Evolutionary conservation across 164 flowering plant species (phyloP).

Genomic region (Magnolia changhungtana): DNA sequence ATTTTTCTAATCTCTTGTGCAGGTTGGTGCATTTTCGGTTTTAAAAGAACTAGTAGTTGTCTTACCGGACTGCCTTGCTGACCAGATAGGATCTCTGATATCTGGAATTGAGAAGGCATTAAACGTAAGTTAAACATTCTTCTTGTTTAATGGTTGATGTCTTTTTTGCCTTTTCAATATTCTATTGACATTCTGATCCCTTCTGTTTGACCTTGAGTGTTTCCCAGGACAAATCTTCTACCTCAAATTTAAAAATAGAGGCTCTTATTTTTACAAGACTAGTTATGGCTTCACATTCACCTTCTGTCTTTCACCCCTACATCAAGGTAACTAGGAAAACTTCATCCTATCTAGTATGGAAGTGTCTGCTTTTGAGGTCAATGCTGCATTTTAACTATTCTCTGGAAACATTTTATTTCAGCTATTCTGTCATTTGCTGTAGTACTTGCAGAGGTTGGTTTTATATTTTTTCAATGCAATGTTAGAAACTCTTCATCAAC

Average conservation of each 20-base stretch:
- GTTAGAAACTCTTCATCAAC: no score
- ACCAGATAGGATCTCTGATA: constrained; percentile 87
- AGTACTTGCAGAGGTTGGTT: not conserved
- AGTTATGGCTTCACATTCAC: constrained; percentile 93
- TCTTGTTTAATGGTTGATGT: not conserved
- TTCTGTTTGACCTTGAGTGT: constrained; percentile 1
- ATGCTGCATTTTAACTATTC: not conserved
- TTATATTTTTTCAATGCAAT: not conserved
- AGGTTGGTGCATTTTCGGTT: constrained; percentile 98
- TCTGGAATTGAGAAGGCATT: constrained; percentile 94
- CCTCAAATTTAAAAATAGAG: constrained; percentile 93
- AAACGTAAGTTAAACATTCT: constrained; percentile 47
- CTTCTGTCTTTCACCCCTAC: constrained; percentile 86
- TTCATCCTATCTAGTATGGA: not conserved
- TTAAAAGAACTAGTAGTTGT: constrained; percentile 93
- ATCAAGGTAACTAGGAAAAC: constrained; percentile 52
- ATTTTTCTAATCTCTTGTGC: constrained; percentile 18
- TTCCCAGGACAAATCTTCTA: constrained; percentile 79
- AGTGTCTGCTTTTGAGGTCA: not conserved
- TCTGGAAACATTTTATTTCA: not conserved
- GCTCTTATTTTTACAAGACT: constrained; percentile 90
- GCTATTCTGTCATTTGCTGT: not conserved
- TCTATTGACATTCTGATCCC: not conserved
- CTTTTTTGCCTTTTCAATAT: not conserved
- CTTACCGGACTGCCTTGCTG: constrained; percentile 93